Base-by-base conservation (phyloP, 2,329 filamentous ascomycete species). In the Aspergillus sergii region DNA sequence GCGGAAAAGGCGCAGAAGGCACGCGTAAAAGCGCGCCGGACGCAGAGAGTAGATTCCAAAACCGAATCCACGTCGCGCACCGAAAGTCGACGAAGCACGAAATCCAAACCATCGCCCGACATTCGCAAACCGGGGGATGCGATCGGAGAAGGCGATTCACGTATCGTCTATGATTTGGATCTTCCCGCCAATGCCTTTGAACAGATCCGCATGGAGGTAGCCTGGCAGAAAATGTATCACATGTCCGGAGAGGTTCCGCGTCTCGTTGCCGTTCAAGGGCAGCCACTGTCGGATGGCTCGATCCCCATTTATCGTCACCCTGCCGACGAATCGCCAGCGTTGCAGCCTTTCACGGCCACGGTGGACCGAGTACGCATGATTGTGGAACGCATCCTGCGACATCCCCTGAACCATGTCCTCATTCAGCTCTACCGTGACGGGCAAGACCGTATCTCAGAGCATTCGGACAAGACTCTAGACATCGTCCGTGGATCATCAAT, bases 291-390 rank as follows among this genome's bases (percentile, higher is more conserved):
- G 0, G 89, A 94, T 71, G 92, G 91, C 21, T 74, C 74, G 4
- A 89, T 91, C 75, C 95, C 95, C 26, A 85, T 98, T n/a, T 99
- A 99, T 77, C 91, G 95, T 16, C 95, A 98, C 77, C 95, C 95
- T 51, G 88, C 93, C 4, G 95, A 99, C 73, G 91, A 96, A 75
- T 92, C 91, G 1, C 90, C 94, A 0, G 89, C 91, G 0, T 78
- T 97, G 16, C 80, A 90, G 0, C 83, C 88, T 2, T 98, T 97
- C 78, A 91, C 92, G 0, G 82, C 88, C 0, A 88, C 88, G 0
- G 91, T 98, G 0, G 79, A 88, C 21, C 79, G 83, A 41, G 89
- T 98, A 63, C 89, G 89, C 63, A 76, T 80, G 16, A 84, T 85
- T 60, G 89, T 93, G 0, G 92, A 97, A 75, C 83, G 85, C 61